These are phyloP conservation scores for Pterulicium gracile DNA, from an alignment of 1,284 basidiomycete species.

Conservation along the genomic window DNA sequence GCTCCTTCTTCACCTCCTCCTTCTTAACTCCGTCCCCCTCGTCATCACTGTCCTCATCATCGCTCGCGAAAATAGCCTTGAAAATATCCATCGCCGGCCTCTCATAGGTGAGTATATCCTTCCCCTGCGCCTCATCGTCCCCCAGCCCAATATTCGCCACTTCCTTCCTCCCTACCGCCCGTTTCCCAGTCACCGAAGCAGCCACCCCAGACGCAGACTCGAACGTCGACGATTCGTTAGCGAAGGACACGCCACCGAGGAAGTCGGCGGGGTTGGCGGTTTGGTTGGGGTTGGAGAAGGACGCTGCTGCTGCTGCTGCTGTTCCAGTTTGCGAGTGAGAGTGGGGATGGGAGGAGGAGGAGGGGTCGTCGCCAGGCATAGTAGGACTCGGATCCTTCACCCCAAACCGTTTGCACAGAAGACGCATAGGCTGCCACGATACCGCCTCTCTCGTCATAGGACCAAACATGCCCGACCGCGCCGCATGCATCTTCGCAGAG, in stretches of 20 bases:
- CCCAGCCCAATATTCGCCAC: constrained; percentile 74
- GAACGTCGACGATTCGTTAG: neutral
- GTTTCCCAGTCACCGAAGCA: constrained; percentile 4
- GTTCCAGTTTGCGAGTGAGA: too few relatives aligned
- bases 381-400: constrained; percentile 73
- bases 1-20: constrained; percentile 15
- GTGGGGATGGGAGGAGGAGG: constrained; percentile 7
- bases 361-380: constrained; percentile 12
- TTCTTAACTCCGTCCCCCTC: constrained; percentile 30
- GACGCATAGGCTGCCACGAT: constrained; percentile 68
- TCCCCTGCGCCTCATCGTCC: constrained; percentile 80
- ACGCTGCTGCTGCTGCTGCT: too few relatives aligned
- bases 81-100: constrained; percentile 88
- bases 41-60: constrained; percentile 71
- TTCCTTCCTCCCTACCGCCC: constrained; percentile 26
- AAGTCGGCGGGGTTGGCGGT: constrained; percentile 9
- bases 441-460: constrained; percentile 66
- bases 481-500: constrained; percentile 67
- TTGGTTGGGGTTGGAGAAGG: neutral
- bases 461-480: constrained; percentile 81
- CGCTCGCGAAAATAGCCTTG: constrained; percentile 90
- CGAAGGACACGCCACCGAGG: neutral
- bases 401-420: constrained; percentile 93
- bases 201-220: constrained; percentile 7
- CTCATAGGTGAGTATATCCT: constrained; percentile 79